Conservation (phyloP, 495 filamentous ascomycete species). For the Lepidopterella palustris region DNA sequence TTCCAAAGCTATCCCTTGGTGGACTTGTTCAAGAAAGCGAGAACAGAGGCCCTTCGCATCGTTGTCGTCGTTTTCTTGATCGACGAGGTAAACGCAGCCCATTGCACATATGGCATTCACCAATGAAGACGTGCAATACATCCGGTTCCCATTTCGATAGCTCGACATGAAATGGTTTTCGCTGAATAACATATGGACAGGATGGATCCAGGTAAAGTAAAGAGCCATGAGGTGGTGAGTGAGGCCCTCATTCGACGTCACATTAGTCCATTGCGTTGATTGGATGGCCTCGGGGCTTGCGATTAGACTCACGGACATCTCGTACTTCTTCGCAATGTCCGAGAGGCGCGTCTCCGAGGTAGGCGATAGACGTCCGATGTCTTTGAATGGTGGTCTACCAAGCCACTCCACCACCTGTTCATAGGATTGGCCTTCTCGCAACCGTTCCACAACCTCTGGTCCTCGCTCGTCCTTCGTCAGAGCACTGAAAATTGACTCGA, state of each 20-base stretch:
- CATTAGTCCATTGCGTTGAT: conserved; percentile 32
- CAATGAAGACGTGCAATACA: conserved; percentile 35
- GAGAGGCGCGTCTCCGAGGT: conserved; percentile 17
- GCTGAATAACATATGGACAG: conserved; percentile 40
- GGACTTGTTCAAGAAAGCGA: conserved; percentile 26
- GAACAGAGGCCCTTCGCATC: conserved; percentile 31
- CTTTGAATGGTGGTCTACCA: conserved; percentile 26
- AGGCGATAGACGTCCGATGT: conserved; percentile 16
- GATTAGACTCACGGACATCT: not conserved
- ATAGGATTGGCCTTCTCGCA: conserved; percentile 21
- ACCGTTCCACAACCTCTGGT: conserved; percentile 34
- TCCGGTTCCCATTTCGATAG: conserved; percentile 25
- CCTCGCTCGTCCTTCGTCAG: conserved; percentile 35
- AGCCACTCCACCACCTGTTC: conserved; percentile 37
- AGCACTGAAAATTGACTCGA: conserved; percentile 32
- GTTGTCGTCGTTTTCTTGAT: conserved; percentile 16
- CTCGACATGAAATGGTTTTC: conserved; percentile 35
- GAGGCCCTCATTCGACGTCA: conserved; percentile 30
- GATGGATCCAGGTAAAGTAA: conserved; percentile 43
- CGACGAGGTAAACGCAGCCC: conserved; percentile 37
- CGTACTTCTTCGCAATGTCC: conserved; percentile 7
- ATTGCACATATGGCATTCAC: conserved; percentile 42
- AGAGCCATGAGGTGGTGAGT: conserved; percentile 39
- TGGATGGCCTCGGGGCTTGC: conserved; percentile 5
- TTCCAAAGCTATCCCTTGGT: conserved; percentile 16